A percentile compares a stretch with the other conserved stretches of the same genome.
phyloP scores from a whole-genome alignment of 1,139 yeast species.

The Pichia sp. region DNA sequence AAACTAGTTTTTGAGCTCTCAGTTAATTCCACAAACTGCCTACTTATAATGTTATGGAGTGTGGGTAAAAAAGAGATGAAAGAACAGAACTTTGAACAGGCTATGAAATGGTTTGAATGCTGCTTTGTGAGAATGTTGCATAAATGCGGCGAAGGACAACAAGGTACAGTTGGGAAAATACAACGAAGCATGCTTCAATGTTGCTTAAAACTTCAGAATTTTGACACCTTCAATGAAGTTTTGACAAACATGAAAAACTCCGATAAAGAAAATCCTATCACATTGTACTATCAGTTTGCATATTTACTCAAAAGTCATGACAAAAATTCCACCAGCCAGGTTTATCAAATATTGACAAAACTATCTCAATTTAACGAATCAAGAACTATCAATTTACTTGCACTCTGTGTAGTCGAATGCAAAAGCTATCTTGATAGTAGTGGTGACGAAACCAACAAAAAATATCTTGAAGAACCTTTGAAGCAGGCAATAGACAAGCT shows the following conservation, averaged over 20 bases:
- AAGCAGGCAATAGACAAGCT: slow-evolving; percentile 23
- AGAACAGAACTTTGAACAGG: slow-evolving; percentile 17
- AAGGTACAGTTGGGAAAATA: slow-evolving; percentile 30
- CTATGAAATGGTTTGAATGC: slow-evolving; percentile 31
- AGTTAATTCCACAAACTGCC: slow-evolving; percentile 27
- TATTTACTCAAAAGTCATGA: slow-evolving; percentile 20
- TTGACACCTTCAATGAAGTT: slow-evolving; percentile 19
- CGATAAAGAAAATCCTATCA: slow-evolving; percentile 23
- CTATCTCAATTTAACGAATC: slow-evolving; percentile 14
- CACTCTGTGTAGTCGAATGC: slow-evolving; percentile 27
- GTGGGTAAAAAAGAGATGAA: slow-evolving; percentile 29
- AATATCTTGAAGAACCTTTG: slow-evolving; percentile 12
- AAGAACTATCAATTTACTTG: slow-evolving; percentile 20
- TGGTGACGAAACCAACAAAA: not conserved
- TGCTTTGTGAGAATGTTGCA: slow-evolving; percentile 28
- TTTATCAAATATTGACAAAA: slow-evolving; percentile 15
- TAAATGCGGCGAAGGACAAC: slow-evolving; percentile 17
- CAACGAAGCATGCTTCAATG: slow-evolving; percentile 32
- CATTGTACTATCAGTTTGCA: slow-evolving; percentile 32
- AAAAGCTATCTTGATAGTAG: slow-evolving; percentile 1
- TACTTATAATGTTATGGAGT: slow-evolving; percentile 35
- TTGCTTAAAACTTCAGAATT: slow-evolving; percentile 22
- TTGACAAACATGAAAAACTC: slow-evolving; percentile 21
- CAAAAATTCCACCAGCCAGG: slow-evolving; percentile 13
- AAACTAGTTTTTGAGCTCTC: slow-evolving; percentile 26